Conservation (phyloP, 2,329 filamentous ascomycete genomes). For the Blumeria hordei region DNA sequence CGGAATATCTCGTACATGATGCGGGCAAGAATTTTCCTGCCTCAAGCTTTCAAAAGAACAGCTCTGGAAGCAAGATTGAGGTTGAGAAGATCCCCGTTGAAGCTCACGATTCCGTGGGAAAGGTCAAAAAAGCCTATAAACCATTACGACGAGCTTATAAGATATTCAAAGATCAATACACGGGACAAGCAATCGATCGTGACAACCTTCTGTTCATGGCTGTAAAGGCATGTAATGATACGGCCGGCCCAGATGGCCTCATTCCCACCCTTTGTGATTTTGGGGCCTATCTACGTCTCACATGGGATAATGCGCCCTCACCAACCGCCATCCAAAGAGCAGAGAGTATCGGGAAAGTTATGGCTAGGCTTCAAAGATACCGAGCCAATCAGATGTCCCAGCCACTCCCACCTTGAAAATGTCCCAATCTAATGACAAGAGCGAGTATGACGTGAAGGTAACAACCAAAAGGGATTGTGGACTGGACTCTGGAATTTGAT, state of each 20-base stretch:
- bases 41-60: background rate
- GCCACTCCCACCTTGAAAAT: background rate
- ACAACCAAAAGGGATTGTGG: background rate
- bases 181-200: background rate
- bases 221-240: background rate
- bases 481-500: background rate
- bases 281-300: background rate
- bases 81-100: background rate
- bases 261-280: background rate
- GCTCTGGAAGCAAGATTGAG: background rate
- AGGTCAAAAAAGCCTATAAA: background rate
- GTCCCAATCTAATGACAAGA: background rate
- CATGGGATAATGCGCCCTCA: no score
- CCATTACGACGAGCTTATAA: background rate
- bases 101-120: slow-evolving; percentile 2
- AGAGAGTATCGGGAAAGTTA: slow-evolving; percentile 1
- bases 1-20: slow-evolving; percentile 1
- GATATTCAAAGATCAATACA: background rate
- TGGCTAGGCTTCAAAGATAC: slow-evolving; percentile 1
- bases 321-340: background rate
- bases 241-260: background rate
- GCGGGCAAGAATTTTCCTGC: slow-evolving; percentile 3
- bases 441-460: slow-evolving; percentile 2
- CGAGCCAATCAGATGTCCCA: background rate
- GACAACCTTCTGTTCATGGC: background rate